Base-by-base conservation (phyloP, 805 yeast species). In the Pichia thaimueangensis region DNA sequence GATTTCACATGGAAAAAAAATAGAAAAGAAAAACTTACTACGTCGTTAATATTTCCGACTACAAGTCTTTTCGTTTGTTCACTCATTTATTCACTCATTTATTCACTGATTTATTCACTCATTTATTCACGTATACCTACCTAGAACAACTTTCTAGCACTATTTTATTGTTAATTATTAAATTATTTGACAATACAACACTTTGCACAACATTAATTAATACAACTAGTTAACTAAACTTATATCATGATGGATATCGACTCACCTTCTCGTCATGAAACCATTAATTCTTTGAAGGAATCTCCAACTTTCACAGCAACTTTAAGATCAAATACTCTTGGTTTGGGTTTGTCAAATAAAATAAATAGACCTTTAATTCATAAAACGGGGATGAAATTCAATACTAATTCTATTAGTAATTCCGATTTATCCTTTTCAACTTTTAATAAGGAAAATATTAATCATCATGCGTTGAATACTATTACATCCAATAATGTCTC, bases 361-460 rank as follows among this genome's bases (percentile, higher is more conserved):
- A 11, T 39, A 8, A 31, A 35, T 11, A 35, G 36, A 35, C 37
- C 36, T 12, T 25, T 30, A 21, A 8, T 25, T n/a, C 36, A 30
- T 24, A 25, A 33, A 10, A 30, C 8, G 17, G 32, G n/a, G 6
- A 8, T 22, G 16, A 20, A n/a, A 7, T 10, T 22, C 15, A 21
- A 6, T 20, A 25, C n/a, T 15, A 36, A 19, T 36, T 24, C 30
- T 9, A 13, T n/a, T 10, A 21, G 6, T 2, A 27, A 22, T 27
- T 25, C 13, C n/a, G 40, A 41, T 24, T 21, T 41, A 6, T 35
- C 36, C 30, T 35, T 35, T 24, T 35, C 39, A 4, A 28, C 35
- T 6, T 5, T 22, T 10, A 41, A 41, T 34, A 42, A 42, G 19
- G 45, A 42, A 33, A 42, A 42, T 42, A 37, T 33, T 20, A 17